Conservation (phyloP, 352 stramenopile genomes). For the Phytophthora pinifolia region DNA sequence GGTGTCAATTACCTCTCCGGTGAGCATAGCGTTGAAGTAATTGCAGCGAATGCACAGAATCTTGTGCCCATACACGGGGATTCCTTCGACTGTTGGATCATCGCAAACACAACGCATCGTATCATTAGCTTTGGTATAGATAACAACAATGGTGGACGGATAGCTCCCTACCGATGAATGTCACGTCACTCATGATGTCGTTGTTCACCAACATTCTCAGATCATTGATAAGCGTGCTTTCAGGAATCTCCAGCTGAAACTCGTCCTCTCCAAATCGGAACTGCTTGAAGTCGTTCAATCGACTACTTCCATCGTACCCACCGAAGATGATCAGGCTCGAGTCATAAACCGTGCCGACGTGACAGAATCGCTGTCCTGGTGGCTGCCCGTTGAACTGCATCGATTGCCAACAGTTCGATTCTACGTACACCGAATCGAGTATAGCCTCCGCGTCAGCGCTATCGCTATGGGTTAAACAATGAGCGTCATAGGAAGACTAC, state of each 20-base stretch:
- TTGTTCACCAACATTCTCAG: conserved; percentile 80
- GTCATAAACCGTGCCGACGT: conserved; percentile 93
- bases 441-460: background rate
- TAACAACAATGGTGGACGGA: background rate
- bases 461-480: background rate
- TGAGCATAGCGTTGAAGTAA: conserved; percentile 93
- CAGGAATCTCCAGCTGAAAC: conserved; percentile 84
- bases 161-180: conserved; percentile 64
- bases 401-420: conserved; percentile 67
- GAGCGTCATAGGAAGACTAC: no score
- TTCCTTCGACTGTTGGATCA: conserved; percentile 65
- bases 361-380: conserved; percentile 95
- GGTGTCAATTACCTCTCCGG: conserved; percentile 51
- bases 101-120: background rate
- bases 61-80: conserved; percentile 88
- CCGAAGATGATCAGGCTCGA: conserved; percentile 94
- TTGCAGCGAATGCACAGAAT: conserved; percentile 94
- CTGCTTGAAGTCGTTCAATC: conserved; percentile 95
- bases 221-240: conserved; percentile 77
- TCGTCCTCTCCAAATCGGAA: conserved; percentile 86
- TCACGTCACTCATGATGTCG: conserved; percentile 88
- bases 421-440: conserved; percentile 17
- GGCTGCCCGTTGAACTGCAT: conserved; percentile 80
- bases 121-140: background rate
- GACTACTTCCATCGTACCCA: conserved; percentile 95